phyloP scores from a whole-genome alignment of 805 yeast genomes.

The Saturnispora serradocipensis region DNA sequence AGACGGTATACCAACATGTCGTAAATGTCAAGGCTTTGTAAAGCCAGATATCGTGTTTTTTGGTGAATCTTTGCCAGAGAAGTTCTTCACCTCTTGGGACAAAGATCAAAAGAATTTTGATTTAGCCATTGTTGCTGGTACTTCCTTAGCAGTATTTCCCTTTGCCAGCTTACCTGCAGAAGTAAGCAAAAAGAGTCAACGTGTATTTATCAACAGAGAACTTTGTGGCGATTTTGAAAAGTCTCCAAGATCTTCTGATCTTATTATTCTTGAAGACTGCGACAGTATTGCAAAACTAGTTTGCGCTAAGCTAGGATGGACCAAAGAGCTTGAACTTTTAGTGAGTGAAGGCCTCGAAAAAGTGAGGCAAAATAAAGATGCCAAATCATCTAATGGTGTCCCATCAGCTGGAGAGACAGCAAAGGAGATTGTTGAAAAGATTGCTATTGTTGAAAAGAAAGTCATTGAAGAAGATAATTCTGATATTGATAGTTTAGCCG shows the following conservation, averaged over 20 bases:
- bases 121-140: conserved; percentile 83
- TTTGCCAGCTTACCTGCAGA: conserved; percentile 79
- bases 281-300: conserved; percentile 54
- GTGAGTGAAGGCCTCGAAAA: conserved; percentile 22
- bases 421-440: conserved; percentile 11
- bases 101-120: conserved; percentile 43
- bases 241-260: conserved; percentile 49
- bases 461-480: not conserved
- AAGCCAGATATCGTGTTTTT: conserved; percentile 94
- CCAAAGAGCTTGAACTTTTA: conserved; percentile 38
- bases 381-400: not conserved
- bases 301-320: conserved; percentile 57
- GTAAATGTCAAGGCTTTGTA: conserved; percentile 61
- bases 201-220: conserved; percentile 71
- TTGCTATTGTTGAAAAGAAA: not conserved
- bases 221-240: conserved; percentile 61
- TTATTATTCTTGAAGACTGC: conserved; percentile 51
- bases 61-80: conserved; percentile 75
- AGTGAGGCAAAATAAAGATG: conserved; percentile 7
- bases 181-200: conserved; percentile 34
- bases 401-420: conserved; percentile 1
- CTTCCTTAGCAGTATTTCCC: conserved; percentile 83
- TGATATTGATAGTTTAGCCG: conserved; percentile 8
- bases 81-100: conserved; percentile 65
- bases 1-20: conserved; percentile 44